Evolutionary conservation across 805 yeast species (phyloP), one percentile per base, ranked within the genome.

Genomic region (Hanseniaspora thailandica): DNA sequence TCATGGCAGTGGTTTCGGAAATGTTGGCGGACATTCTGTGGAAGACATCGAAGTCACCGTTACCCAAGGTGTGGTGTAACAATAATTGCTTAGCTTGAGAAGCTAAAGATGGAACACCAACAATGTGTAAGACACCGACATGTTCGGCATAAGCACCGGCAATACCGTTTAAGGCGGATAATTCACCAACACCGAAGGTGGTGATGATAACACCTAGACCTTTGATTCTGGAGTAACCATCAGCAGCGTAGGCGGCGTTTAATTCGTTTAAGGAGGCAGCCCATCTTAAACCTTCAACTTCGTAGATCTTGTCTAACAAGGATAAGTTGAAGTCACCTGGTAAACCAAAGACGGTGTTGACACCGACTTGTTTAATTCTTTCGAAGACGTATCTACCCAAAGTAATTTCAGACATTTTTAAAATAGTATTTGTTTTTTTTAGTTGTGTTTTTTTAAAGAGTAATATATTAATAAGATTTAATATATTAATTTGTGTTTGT

Each of bases 111-210:
- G 95, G 95, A 55, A 84, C 84, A 66, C 95, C 95, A 43, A 86
- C 95, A 61, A 86, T 77, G 70, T 86, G 94, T 59, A 86, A 70
- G 59, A 85, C 68, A 61, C 93, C 93, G 57, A 86, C 89, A 69
- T 86, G 94, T 69, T 86, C 95, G 58, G 95, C 89, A 70, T 80
- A 86, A 50, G 93, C 75, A 61, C 95, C 95, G 44, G 89, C 95
- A 64, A 86, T 76, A 62, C 93, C 95, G 68, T 85, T 85, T 61
- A 85, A 72, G 12, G 94, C 90, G 28, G 84, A 76, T 63, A 85
- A 75, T 69, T 85, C 95, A 67, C 95, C 95, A 54, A 86, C 95
- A 70, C 95, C 95, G 66, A 86, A 86, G 48, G 95, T 86, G 66
- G 95, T 86, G 63, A 85, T 74, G 49, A 86, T 60, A 61, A 84